Conservation (phyloP, 2,329 filamentous ascomycete genomes). For the Decorospora gaudefroyi region DNA sequence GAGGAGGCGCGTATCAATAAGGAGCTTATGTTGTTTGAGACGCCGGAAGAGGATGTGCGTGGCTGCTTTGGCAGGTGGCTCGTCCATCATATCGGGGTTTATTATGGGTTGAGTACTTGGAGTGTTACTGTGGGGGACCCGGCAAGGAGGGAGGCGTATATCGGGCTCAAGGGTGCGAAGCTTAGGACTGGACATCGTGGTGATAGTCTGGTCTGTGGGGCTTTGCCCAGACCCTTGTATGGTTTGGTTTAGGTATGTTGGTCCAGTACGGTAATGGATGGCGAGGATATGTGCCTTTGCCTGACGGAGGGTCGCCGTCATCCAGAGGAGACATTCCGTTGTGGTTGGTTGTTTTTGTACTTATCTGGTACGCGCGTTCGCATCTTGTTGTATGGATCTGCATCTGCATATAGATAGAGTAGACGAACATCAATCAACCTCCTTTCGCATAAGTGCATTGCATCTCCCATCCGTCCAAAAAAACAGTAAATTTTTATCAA, state of each 20-base stretch:
- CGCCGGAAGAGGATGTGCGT: slow-evolving; percentile 71
- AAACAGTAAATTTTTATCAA: no score
- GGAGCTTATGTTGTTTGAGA: slow-evolving; percentile 80
- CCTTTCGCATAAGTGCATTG: no score
- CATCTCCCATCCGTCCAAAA: no score
- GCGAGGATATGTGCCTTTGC: no score
- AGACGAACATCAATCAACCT: no score
- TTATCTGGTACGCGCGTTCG: neutral
- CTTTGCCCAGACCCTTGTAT: slow-evolving; percentile 45
- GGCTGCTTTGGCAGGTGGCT: slow-evolving; percentile 90
- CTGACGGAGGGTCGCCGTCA: no score
- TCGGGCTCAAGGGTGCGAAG: slow-evolving; percentile 66
- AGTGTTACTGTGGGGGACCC: slow-evolving; percentile 74
- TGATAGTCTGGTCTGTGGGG: slow-evolving; percentile 17
- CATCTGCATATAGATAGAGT: slow-evolving; percentile 1
- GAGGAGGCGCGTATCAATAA: slow-evolving; percentile 59
- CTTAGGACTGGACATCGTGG: slow-evolving; percentile 26
- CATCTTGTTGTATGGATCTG: neutral
- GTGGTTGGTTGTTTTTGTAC: neutral
- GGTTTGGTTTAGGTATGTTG: slow-evolving; percentile 35
- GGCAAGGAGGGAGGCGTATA: slow-evolving; percentile 77
- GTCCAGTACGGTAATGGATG: no score
- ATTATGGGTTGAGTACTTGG: slow-evolving; percentile 86
- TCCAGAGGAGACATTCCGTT: neutral
- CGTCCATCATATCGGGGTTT: slow-evolving; percentile 86